Base-by-base conservation (phyloP, 2,329 filamentous ascomycete species). In the Colletotrichum sp. region DNA sequence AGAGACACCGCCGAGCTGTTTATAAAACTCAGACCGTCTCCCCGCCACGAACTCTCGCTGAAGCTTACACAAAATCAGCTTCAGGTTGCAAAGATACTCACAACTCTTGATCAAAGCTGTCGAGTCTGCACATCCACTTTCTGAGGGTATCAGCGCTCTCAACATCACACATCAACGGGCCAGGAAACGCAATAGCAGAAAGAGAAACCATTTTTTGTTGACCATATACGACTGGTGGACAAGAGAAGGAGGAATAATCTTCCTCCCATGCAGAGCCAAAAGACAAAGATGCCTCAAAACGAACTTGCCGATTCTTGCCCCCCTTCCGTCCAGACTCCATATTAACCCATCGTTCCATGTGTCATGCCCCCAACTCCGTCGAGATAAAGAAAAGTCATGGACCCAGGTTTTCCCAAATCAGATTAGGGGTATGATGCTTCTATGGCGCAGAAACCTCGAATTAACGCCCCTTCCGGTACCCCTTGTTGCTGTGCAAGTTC, bases 381-480 rank as follows among this genome's bases (percentile, higher is more conserved):
- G 61, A 65, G 38, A 73, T 21, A 21, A 21, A 71, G 64, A 36
- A 73, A 63, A 69, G 70, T 57, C 27, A 69, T 63, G 62, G 54
- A 70, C 68, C 62, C 68, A 71, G 33, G 47, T 64, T 61, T 65
- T 73, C 67, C 70, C 67, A 73, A 73, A 66, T 43, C 55, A 73
- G 31, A 73, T 73, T 73, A 73, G 61, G 71, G 71, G 71, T 73
- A 73, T 73, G 71, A 73, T 73, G 71, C 71, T 61, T 73, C 71
- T 73, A 73, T 73, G 34, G 62, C 68, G 68, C 55, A 61, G 57
- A 61, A 55, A 66, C 66, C 70, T 66, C 55, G 12, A 71, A 29
- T 62, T 63, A 71, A 73, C 71, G 71, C 71, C 71, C 29, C 43
- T 62, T 51, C 38, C 27, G n/a, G 70, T 62, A 71, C n/a, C 54